Evolutionary conservation across 208 protist species (phyloP).

Genomic region (Acanthamoeba healyi): DNA sequence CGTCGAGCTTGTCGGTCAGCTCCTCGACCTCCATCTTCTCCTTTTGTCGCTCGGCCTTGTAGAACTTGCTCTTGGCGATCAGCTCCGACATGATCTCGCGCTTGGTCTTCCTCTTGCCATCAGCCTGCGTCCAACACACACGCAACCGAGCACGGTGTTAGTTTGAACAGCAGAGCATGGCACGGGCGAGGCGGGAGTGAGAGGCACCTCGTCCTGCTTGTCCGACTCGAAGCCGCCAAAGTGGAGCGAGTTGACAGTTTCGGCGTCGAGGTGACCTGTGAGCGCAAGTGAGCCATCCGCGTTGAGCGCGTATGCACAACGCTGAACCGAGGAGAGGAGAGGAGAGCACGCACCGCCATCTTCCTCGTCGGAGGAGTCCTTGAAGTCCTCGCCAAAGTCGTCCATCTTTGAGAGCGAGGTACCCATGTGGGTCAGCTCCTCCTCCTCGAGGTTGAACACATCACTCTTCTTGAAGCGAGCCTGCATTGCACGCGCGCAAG

Average conservation of each 20-base stretch:
- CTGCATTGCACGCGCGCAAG: slow-evolving; percentile 41
- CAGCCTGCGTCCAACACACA: too few species aligned
- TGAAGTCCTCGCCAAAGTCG: slow-evolving; percentile 59
- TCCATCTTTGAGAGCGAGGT: slow-evolving; percentile 31
- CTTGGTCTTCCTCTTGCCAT: slow-evolving; percentile 63
- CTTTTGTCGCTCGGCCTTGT: slow-evolving; percentile 47
- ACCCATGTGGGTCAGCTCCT: slow-evolving; percentile 74
- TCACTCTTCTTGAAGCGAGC: slow-evolving; percentile 22
- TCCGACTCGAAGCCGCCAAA: slow-evolving; percentile 38
- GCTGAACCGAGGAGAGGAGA: not conserved
- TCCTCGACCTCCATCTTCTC: slow-evolving; percentile 53
- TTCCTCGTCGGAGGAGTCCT: slow-evolving; percentile 37
- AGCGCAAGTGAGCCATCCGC: not conserved
- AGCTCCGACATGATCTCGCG: slow-evolving; percentile 66
- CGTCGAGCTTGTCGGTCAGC: slow-evolving; percentile 34
- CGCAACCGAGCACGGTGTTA: too few species aligned
- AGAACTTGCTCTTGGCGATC: slow-evolving; percentile 75
- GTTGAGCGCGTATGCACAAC: not conserved
- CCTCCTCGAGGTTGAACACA: slow-evolving; percentile 73
- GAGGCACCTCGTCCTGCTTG: not conserved
- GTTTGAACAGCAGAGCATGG: too few species aligned
- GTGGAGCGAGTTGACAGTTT: not conserved
- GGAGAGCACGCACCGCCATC: not conserved
- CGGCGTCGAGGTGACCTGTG: slow-evolving; percentile 18
- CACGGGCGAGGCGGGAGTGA: too few species aligned